Conservation (phyloP, 257 asterid species). For the Penstemon eatonii region DNA sequence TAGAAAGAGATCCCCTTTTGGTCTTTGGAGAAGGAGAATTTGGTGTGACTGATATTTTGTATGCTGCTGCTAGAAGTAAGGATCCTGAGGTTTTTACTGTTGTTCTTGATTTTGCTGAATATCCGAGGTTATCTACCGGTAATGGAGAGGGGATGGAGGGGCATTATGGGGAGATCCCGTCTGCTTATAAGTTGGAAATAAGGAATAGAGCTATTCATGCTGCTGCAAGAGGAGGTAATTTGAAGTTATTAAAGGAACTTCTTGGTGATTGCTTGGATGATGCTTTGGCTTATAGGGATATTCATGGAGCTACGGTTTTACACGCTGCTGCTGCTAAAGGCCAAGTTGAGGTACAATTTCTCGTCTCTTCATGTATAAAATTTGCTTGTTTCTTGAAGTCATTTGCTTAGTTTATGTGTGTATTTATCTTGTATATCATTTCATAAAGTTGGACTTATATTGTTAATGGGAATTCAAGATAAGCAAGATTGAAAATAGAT, state of each 20-base stretch:
- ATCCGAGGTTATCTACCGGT: slow-evolving; percentile 54
- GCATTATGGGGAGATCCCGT: slow-evolving; percentile 56
- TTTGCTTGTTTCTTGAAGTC: not conserved
- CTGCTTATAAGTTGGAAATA: slow-evolving; percentile 79
- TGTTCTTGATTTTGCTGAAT: slow-evolving; percentile 62
- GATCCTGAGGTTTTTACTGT: slow-evolving; percentile 55
- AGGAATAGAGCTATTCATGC: slow-evolving; percentile 86
- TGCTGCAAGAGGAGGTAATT: slow-evolving; percentile 95
- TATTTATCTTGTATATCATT: not conserved
- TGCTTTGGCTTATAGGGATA: slow-evolving; percentile 63
- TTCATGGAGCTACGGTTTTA: slow-evolving; percentile 68
- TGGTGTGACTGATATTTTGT: slow-evolving; percentile 81
- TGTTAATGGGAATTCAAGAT: not conserved
- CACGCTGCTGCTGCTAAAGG: slow-evolving; percentile 96
- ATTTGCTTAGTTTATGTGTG: not conserved
- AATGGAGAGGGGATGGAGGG: slow-evolving; percentile 42
- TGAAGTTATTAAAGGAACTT: slow-evolving; percentile 64
- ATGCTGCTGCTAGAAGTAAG: slow-evolving; percentile 90
- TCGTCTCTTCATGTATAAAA: not conserved
- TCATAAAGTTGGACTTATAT: not conserved
- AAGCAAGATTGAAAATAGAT: not conserved
- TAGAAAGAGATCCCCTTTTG: slow-evolving; percentile 71
- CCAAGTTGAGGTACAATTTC: slow-evolving; percentile 61
- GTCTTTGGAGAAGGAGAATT: slow-evolving; percentile 95
- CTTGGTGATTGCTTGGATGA: slow-evolving; percentile 61